Percentiles rank a stretch among this genome's conserved stretches.
Conservation (phyloP, 352 stramenopile species). For the Chrysophaeum taylorii region DNA sequence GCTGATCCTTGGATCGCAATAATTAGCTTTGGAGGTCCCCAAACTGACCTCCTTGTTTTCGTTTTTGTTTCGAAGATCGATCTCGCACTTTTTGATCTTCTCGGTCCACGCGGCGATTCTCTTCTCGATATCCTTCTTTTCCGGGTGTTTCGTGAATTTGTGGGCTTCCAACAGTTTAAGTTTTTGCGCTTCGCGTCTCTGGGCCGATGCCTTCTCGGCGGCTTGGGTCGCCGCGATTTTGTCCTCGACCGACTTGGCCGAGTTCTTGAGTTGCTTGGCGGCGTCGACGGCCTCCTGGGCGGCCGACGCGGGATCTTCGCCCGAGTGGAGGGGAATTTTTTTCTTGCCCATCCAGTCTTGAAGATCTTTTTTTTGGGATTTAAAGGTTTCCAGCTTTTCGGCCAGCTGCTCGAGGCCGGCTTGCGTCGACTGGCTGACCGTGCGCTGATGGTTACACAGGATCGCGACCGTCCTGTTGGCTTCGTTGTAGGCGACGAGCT, state of each 20-base stretch:
- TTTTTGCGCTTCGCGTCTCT: conserved; percentile 40
- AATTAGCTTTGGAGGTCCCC: conserved; percentile 99
- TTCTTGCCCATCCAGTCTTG: conserved; percentile 72
- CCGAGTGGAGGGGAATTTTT: conserved; percentile 41
- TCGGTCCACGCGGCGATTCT: conserved; percentile 83
- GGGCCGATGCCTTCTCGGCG: conserved; percentile 51
- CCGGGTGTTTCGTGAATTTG: conserved; percentile 79
- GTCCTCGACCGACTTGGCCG: conserved; percentile 60
- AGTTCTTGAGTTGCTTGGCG: conserved; percentile 67
- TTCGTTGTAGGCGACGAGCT: conserved; percentile 97
- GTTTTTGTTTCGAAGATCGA: conserved; percentile 92
- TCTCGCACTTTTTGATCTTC: conserved; percentile 71
- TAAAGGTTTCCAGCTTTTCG: conserved; percentile 72
- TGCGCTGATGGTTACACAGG: conserved; percentile 99
- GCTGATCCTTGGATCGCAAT: conserved; percentile 99
- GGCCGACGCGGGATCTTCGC: conserved; percentile 70
- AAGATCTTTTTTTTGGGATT: conserved; percentile 84
- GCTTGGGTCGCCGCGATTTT: conserved; percentile 59
- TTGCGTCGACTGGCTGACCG: conserved; percentile 92
- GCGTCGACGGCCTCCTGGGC: conserved; percentile 47
- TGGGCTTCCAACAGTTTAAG: conserved; percentile 83
- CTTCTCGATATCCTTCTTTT: conserved; percentile 79
- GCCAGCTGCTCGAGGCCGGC: conserved; percentile 83
- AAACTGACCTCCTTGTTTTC: conserved; percentile 98
- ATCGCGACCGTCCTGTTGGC: conserved; percentile 99